phyloP scores from a whole-genome alignment of 495 filamentous ascomycete genomes.

The Chaetomium tenue region DNA sequence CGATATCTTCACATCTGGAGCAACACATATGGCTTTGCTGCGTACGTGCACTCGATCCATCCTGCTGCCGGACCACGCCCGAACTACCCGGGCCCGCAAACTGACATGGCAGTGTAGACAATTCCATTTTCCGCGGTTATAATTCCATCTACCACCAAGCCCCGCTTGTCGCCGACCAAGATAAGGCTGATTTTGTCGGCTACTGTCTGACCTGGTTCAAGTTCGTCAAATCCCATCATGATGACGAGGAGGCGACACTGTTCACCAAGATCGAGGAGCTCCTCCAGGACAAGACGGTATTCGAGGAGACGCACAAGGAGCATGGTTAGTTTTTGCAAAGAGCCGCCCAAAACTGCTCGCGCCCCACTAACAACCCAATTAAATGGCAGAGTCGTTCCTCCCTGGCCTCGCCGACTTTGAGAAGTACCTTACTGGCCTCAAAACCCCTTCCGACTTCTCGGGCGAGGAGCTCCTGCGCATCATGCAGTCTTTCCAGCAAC shows the following conservation, averaged over 20 bases:
- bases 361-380: not conserved
- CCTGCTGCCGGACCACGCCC: not conserved
- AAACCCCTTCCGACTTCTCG: slow-evolving; percentile 40
- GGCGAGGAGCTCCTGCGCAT: slow-evolving; percentile 46
- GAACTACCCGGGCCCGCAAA: not conserved
- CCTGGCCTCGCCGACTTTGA: slow-evolving; percentile 48
- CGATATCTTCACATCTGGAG: slow-evolving; percentile 52
- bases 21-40: slow-evolving; percentile 59
- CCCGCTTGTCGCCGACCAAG: slow-evolving; percentile 40
- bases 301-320: slow-evolving; percentile 50
- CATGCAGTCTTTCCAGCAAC: slow-evolving; percentile 48
- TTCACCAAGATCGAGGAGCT: slow-evolving; percentile 54
- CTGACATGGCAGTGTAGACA: slow-evolving; percentile 38
- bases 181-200: slow-evolving; percentile 51
- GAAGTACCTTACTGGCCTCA: slow-evolving; percentile 45
- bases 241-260: slow-evolving; percentile 52
- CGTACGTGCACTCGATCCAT: not conserved
- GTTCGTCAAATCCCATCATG: slow-evolving; percentile 55
- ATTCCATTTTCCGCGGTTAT: slow-evolving; percentile 57
- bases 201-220: slow-evolving; percentile 52
- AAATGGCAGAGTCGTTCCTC: slow-evolving; percentile 47
- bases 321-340: slow-evolving; percentile 39
- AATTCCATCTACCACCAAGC: slow-evolving; percentile 60
- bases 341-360: not conserved
- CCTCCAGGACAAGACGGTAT: slow-evolving; percentile 46